These are phyloP conservation scores for Hypoxylon crocopeplum DNA, from an alignment of 495 filamentous ascomycete genomes.

Conservation along the genomic window DNA sequence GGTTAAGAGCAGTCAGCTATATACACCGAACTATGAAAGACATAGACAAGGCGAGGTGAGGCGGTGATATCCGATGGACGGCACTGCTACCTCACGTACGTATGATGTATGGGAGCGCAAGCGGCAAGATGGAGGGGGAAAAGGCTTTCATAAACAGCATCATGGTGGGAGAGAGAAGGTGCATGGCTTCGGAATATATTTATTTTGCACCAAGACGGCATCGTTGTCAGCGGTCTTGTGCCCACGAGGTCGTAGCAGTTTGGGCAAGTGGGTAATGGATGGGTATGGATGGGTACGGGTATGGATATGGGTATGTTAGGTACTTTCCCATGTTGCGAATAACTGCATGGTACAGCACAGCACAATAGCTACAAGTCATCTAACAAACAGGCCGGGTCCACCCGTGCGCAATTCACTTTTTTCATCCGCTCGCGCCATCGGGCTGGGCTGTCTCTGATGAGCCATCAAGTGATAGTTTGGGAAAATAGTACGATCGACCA, in stretches of 20 bases:
- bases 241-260: no score
- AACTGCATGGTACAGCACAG: not conserved
- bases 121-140: not conserved
- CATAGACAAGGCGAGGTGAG: not conserved
- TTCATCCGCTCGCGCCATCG: constrained; percentile 31
- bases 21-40: constrained; percentile 12
- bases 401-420: constrained; percentile 9
- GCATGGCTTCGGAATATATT: constrained; percentile 18
- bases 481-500: constrained; percentile 31
- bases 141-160: constrained; percentile 20
- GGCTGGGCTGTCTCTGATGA: constrained; percentile 28
- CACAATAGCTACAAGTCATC: not conserved
- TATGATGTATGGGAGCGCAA: not conserved
- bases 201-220: not conserved
- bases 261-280: no score
- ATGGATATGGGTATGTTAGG: no score
- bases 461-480: constrained; percentile 29
- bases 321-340: no score
- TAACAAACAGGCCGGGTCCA: constrained; percentile 21
- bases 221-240: constrained; percentile 5
- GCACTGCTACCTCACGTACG: constrained; percentile 20
- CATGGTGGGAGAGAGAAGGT: constrained; percentile 16
- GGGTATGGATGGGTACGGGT: no score
- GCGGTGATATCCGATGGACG: constrained; percentile 10
- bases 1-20: not conserved